A percentile compares a stretch with the other conserved stretches of the same genome.
Evolutionary conservation across 257 asterid species (phyloP).

Genomic region (Penstemon newberryi): DNA sequence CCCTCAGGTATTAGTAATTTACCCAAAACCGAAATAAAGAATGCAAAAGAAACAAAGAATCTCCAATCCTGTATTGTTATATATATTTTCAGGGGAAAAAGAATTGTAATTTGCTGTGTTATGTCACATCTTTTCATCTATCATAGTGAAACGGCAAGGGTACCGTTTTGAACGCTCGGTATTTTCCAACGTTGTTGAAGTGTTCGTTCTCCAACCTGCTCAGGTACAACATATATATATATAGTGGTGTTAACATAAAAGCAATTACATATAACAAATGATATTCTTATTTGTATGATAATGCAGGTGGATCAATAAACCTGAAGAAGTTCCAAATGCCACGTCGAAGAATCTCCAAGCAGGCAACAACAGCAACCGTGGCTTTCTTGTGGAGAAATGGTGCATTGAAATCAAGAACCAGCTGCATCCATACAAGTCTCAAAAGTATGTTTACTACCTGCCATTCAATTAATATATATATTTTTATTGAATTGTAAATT

Average conservation of each 20-base stretch:
- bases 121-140: constrained; percentile 41
- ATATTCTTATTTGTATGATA: too few species aligned
- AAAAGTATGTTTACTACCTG: constrained; percentile 67
- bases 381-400: constrained; percentile 58
- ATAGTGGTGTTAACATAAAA: background rate
- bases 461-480: background rate
- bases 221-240: background rate
- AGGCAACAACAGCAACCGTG: constrained; percentile 56
- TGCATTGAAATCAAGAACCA: constrained; percentile 50
- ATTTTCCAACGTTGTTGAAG: constrained; percentile 75
- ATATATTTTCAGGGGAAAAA: background rate
- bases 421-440: constrained; percentile 93
- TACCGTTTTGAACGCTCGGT: constrained; percentile 64
- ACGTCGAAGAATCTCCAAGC: constrained; percentile 81
- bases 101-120: background rate
- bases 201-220: constrained; percentile 83
- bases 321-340: constrained; percentile 95
- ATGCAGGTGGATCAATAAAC: constrained; percentile 30
- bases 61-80: background rate
- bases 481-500: background rate
- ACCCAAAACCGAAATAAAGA: background rate
- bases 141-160: constrained; percentile 83
- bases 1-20: background rate
- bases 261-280: too few species aligned
- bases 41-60: constrained; percentile 16